Conservation (phyloP, 1,284 basidiomycete species). For the Austroboletus rostrupii region DNA sequence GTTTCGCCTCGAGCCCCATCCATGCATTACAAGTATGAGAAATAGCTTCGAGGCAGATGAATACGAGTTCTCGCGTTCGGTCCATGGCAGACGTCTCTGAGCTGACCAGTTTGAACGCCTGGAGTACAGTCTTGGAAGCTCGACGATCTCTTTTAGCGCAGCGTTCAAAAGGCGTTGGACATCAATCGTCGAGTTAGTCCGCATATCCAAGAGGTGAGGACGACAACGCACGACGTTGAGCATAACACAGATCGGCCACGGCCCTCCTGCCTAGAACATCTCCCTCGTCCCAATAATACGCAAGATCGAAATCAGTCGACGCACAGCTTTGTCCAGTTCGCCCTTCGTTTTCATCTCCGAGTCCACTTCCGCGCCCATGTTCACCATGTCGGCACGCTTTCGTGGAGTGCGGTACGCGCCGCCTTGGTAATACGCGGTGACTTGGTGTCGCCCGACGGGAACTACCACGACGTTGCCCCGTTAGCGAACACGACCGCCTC, state of each 20-base stretch:
- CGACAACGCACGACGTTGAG: constrained; percentile 59
- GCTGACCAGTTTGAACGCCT: constrained; percentile 61
- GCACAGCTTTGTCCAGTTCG: constrained; percentile 47
- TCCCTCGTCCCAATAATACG: constrained; percentile 82
- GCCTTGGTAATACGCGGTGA: constrained; percentile 66
- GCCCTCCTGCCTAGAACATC: constrained; percentile 50
- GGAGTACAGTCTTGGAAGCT: constrained; percentile 44
- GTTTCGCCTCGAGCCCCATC: constrained; percentile 39
- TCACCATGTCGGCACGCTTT: constrained; percentile 43
- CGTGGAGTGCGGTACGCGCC: constrained; percentile 53
- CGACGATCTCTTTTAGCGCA: too few species aligned
- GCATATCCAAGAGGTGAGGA: neutral
- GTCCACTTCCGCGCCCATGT: constrained; percentile 47
- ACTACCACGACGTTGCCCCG: constrained; percentile 71
- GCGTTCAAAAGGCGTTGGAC: constrained; percentile 63
- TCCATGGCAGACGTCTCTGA: constrained; percentile 46
- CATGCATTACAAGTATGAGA: constrained; percentile 37
- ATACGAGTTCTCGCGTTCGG: constrained; percentile 46
- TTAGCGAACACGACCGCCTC: constrained; percentile 70
- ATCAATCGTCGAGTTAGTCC: constrained; percentile 34
- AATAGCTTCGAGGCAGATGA: neutral
- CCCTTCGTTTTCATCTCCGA: constrained; percentile 17
- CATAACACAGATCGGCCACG: constrained; percentile 73
- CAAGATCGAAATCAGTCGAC: constrained; percentile 72
- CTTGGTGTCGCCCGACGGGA: constrained; percentile 72